Conservation (phyloP, 169 alveolate species). For the Theileria luwenshuni region DNA sequence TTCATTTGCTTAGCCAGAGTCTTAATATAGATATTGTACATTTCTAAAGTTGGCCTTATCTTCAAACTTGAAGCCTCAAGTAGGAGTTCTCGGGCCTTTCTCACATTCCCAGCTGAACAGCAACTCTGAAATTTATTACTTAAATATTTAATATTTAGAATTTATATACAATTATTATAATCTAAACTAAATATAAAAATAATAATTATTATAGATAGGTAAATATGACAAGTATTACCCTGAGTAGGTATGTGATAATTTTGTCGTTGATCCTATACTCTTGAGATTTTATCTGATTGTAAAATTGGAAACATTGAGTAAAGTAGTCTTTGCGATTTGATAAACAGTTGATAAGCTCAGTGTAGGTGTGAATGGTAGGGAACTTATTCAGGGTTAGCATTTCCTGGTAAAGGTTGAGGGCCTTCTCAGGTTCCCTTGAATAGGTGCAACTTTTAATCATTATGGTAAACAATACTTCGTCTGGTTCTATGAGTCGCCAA, state of each 20-base stretch:
- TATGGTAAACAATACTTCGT: constrained; percentile 80
- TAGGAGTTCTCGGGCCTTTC: constrained; percentile 70
- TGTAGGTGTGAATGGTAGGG: constrained; percentile 81
- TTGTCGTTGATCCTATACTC: constrained; percentile 69
- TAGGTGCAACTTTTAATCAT: constrained; percentile 80
- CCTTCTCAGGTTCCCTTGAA: constrained; percentile 78
- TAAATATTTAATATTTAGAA: not conserved
- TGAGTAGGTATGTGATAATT: constrained; percentile 24
- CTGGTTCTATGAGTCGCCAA: constrained; percentile 82
- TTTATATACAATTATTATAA: not conserved
- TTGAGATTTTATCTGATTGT: constrained; percentile 75
- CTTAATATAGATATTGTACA: constrained; percentile 57
- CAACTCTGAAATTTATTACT: constrained; percentile 66
- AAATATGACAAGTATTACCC: too few species aligned
- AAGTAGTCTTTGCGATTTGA: constrained; percentile 68
- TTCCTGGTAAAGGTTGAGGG: constrained; percentile 77
- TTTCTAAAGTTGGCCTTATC: constrained; percentile 44
- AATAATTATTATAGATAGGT: too few species aligned
- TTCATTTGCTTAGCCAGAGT: constrained; percentile 67
- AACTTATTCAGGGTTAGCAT: constrained; percentile 65
- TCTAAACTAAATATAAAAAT: not conserved
- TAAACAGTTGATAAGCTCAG: constrained; percentile 73
- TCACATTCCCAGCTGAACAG: constrained; percentile 65
- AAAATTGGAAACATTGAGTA: constrained; percentile 76
- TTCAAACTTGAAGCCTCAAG: constrained; percentile 51